phyloP scores from a whole-genome alignment of 2,329 filamentous ascomycete species.

The Thielaviopsis ethacetica region DNA sequence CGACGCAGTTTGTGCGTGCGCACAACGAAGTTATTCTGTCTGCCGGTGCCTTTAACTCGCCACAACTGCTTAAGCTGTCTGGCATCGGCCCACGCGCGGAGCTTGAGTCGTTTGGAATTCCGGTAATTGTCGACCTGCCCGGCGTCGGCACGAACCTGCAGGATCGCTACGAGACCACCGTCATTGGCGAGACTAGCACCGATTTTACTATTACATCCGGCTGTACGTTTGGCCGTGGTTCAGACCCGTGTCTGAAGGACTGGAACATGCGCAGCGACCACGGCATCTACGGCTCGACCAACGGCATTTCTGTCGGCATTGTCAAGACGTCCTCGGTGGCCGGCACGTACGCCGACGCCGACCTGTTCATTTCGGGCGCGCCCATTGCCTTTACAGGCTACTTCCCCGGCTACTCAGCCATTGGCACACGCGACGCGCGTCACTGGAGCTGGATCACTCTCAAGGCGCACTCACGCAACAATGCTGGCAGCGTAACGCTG shows the following conservation, averaged over 20 bases:
- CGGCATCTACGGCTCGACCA: slow-evolving; percentile 12
- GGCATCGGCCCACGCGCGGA: slow-evolving; percentile 29
- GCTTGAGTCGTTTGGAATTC: slow-evolving; percentile 27
- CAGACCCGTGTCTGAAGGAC: slow-evolving; percentile 9
- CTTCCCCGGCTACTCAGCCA: slow-evolving; percentile 35
- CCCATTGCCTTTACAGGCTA: slow-evolving; percentile 39
- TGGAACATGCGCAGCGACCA: slow-evolving; percentile 7
- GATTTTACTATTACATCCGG: slow-evolving; percentile 4
- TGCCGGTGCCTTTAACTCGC: slow-evolving; percentile 32
- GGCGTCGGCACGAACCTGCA: slow-evolving; percentile 33
- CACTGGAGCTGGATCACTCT: slow-evolving; percentile 29
- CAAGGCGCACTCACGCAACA: slow-evolving; percentile 38
- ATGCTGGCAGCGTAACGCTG: slow-evolving; percentile 45
- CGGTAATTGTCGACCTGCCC: slow-evolving; percentile 26
- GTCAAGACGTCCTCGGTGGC: slow-evolving; percentile 11
- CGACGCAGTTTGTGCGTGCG: slow-evolving; percentile 16
- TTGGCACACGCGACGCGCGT: slow-evolving; percentile 25
- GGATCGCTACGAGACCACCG: slow-evolving; percentile 26
- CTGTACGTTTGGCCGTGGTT: slow-evolving; percentile 7
- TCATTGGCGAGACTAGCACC: slow-evolving; percentile 17
- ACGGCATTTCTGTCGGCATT: slow-evolving; percentile 13
- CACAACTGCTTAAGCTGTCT: slow-evolving; percentile 34
- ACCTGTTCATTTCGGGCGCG: slow-evolving; percentile 37
- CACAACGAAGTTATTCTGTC: slow-evolving; percentile 31
- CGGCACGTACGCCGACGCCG: slow-evolving; percentile 23